Evolutionary conservation across 2,329 filamentous ascomycete species (phyloP).

Genomic region (Westerdykella ornata): DNA sequence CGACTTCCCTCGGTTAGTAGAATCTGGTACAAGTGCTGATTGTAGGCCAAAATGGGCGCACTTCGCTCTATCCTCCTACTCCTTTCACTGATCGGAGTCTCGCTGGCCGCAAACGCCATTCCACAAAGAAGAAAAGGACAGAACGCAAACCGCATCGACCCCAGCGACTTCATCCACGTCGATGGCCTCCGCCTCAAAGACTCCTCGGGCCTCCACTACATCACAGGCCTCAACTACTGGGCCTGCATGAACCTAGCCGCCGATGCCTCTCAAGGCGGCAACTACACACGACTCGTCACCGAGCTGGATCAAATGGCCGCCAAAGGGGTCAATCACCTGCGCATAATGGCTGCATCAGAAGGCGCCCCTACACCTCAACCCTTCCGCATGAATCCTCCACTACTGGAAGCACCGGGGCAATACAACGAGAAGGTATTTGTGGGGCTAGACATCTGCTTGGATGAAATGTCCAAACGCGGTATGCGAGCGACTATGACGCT

Average conservation of each 20-base stretch:
- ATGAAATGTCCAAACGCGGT: conserved; percentile 36
- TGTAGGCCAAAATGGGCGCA: too few species aligned
- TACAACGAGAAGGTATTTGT: conserved; percentile 37
- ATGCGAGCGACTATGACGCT: conserved; percentile 40
- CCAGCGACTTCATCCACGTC: conserved; percentile 34
- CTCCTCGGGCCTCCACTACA: conserved; percentile 31
- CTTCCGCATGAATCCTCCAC: conserved; percentile 36
- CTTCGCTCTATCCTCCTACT: too few species aligned
- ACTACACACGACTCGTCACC: conserved; percentile 32
- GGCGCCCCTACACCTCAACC: conserved; percentile 36
- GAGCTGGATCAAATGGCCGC: conserved; percentile 39
- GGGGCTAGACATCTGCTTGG: conserved; percentile 35
- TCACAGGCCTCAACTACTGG: conserved; percentile 40
- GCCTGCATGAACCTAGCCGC: conserved; percentile 39
- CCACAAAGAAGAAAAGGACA: too few species aligned
- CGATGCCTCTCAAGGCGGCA: conserved; percentile 30
- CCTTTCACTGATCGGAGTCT: too few species aligned
- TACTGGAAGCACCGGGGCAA: conserved; percentile 33
- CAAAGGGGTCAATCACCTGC: conserved; percentile 37
- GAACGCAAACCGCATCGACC: conserved; percentile 11
- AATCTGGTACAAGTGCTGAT: too few species aligned
- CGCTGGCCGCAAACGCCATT: too few species aligned
- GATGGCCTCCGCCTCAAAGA: conserved; percentile 32
- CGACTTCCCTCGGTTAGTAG: too few species aligned
- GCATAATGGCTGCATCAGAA: conserved; percentile 38